phyloP scores from a whole-genome alignment of 2,329 filamentous ascomycete genomes.

The Tolypocladium paradoxum region DNA sequence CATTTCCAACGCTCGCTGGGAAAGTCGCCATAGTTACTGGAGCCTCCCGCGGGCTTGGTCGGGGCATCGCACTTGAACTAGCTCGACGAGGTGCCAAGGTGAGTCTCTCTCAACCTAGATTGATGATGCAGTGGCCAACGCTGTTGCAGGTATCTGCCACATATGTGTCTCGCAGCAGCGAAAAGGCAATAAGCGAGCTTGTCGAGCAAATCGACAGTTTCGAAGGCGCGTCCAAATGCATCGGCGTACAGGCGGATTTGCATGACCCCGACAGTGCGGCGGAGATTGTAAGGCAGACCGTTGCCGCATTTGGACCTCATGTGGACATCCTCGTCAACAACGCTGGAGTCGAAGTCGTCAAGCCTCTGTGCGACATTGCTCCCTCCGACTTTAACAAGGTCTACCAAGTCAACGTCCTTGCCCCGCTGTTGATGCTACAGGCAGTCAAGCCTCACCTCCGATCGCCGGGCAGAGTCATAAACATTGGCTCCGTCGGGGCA shows the following conservation, averaged over 20 bases:
- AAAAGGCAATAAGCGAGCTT: neutral
- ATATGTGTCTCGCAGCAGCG: neutral
- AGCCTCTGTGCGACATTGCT: neutral
- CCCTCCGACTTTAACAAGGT: conserved; percentile 17
- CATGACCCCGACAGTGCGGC: neutral
- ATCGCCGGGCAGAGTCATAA: conserved; percentile 38
- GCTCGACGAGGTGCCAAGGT: neutral
- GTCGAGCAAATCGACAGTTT: neutral
- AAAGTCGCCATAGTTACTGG: neutral
- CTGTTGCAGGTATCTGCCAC: neutral
- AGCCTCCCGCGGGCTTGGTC: neutral
- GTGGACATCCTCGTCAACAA: conserved; percentile 25
- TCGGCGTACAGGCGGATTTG: neutral
- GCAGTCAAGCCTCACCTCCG: conserved; percentile 29
- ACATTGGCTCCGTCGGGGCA: conserved; percentile 44
- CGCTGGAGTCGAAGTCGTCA: conserved; percentile 5
- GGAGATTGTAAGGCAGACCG: neutral
- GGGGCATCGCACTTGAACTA: neutral
- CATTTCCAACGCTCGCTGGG: neutral
- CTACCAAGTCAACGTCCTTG: conserved; percentile 48
- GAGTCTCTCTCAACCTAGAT: neutral
- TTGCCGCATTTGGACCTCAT: neutral
- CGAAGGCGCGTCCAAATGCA: neutral
- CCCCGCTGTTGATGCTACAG: conserved; percentile 36
- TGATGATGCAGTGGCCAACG: neutral